Base-by-base conservation (phyloP, 176 grass and related monocot genomes). In the Oryza australiensis region DNA sequence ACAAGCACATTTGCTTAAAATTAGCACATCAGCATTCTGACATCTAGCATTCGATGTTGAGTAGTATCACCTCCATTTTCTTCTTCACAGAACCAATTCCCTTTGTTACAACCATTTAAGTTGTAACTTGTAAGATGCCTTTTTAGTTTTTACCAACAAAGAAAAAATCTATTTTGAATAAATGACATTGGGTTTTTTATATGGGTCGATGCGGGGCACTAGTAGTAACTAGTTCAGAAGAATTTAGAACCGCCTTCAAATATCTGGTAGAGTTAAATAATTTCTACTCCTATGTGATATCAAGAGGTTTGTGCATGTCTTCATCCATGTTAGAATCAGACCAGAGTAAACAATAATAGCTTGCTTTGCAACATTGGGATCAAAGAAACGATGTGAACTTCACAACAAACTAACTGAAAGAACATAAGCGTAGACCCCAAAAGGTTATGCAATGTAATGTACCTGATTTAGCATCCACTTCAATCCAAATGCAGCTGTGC, bases 381-480 rank as follows among this genome's bases (percentile, higher is more conserved):
- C 5, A 62, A 46, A 63, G n/a, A 70, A 75, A 70, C 27, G 35
- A 69, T 35, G 20, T 49, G 1, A 60, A 74, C 45, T 80, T 18
- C 11, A 4, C 12, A 73, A 73, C 59, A 23, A 73, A 60, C n/a
- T 30, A 62, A 18, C 38, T 81, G 66, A 32, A 11, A 33, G 28
- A 64, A 41, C 57, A 4, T 51, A 49, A 22, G 27, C 15, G 64
- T 1, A 43, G 14, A 70, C 4, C 13, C 3, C 13, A 23, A 15
- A 14, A 23, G 24, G 42, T 33, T 35, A 62, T 45, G 35, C 34
- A 62, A 71, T 37, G 27, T 59, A 64, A 5, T 7, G 7, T 66
- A 97, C 94, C 92, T 97, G 94, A 85, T 97, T 97, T 65, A 97
- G 81, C 94, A 97, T 97, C 94, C 94, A 97, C 73, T 97, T 97